A percentile compares a stretch with the other conserved stretches of the same genome.
phyloP scores from a whole-genome alignment of 164 flowering plant species.

The Buxus sempervirens region DNA sequence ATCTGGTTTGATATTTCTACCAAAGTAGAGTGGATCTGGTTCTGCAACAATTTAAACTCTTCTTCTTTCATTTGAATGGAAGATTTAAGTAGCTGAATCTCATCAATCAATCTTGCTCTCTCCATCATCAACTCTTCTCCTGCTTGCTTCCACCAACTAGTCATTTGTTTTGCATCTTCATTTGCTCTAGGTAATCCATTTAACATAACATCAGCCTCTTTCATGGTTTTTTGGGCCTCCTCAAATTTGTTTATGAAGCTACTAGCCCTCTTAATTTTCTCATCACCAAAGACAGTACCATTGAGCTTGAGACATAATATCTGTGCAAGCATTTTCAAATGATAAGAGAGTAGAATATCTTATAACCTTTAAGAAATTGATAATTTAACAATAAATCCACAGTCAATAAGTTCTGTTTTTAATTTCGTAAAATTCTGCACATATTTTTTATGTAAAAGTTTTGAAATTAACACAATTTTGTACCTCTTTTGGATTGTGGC shows the following conservation, averaged over 20 bases:
- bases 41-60: slow-evolving; percentile 38
- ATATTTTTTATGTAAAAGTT: neutral
- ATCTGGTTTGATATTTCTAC: slow-evolving; percentile 33
- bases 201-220: slow-evolving; percentile 71
- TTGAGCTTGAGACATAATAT: slow-evolving; percentile 13
- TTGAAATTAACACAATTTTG: neutral
- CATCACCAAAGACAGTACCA: slow-evolving; percentile 22
- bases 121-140: slow-evolving; percentile 45
- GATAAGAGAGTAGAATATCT: neutral
- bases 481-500: slow-evolving; percentile 23
- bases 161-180: slow-evolving; percentile 45
- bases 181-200: slow-evolving; percentile 56
- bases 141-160: slow-evolving; percentile 49
- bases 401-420: neutral
- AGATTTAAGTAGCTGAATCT: slow-evolving; percentile 51
- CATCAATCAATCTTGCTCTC: slow-evolving; percentile 47
- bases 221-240: slow-evolving; percentile 60
- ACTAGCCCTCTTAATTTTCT: slow-evolving; percentile 24
- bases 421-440: neutral
- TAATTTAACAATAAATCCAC: slow-evolving; percentile 4
- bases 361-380: neutral
- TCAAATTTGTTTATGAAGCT: slow-evolving; percentile 54
- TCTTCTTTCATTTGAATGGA: slow-evolving; percentile 36
- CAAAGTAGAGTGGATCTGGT: slow-evolving; percentile 27
- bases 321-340: slow-evolving; percentile 9